Conservation (phyloP, 2,329 filamentous ascomycete species). For the Colletotrichum neosansevieriae region DNA sequence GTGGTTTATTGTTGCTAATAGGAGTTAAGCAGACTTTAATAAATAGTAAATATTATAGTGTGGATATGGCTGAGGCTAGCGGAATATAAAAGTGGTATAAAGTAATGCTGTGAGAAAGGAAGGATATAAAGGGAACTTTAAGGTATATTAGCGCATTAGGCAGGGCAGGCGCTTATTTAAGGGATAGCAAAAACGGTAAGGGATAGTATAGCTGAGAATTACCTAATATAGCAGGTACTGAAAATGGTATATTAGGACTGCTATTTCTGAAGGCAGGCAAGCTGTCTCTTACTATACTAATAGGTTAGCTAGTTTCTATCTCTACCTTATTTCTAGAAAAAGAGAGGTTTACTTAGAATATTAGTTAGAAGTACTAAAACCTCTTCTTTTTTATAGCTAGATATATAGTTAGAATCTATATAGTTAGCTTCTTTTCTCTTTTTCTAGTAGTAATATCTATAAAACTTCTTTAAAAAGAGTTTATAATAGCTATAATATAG, state of each 20-base stretch:
- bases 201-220: constrained; percentile 17
- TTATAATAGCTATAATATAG: too few species aligned
- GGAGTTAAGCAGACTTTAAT: background rate
- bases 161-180: constrained; percentile 14
- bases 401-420: too few species aligned
- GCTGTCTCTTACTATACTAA: background rate
- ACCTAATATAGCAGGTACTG: constrained; percentile 17
- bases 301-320: too few species aligned
- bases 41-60: background rate
- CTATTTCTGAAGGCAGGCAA: constrained; percentile 14
- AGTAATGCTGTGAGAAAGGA: background rate
- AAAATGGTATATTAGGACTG: constrained; percentile 5
- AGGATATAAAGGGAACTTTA: constrained; percentile 4
- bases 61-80: background rate
- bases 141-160: constrained; percentile 1
- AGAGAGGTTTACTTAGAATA: too few species aligned
- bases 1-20: background rate
- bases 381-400: too few species aligned
- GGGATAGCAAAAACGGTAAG: constrained; percentile 10
- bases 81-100: background rate
- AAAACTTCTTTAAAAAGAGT: too few species aligned
- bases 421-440: too few species aligned
- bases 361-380: too few species aligned
- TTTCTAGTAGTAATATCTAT: too few species aligned
- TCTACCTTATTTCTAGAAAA: too few species aligned